Percentiles rank a stretch among this genome's conserved stretches.
These are phyloP conservation scores for Xanthoceras sorbifolium DNA, from an alignment of 345 rosid genomes.

Conservation along the genomic window DNA sequence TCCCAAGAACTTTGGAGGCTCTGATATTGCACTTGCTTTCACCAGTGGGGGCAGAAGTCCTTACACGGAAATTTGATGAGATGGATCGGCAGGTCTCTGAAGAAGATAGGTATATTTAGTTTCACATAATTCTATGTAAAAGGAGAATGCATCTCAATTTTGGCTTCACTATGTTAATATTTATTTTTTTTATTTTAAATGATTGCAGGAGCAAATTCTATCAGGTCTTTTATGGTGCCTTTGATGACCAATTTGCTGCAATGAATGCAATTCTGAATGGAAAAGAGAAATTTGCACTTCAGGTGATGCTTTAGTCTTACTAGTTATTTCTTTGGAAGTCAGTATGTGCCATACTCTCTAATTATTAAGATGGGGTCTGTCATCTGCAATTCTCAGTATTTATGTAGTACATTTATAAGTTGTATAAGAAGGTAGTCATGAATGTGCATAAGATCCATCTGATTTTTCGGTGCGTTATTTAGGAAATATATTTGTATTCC, in stretches of 20 bases:
- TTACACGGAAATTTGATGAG: constrained; percentile 79
- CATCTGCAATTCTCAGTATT: background rate
- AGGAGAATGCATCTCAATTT: constrained; percentile 14
- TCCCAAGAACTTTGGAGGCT: constrained; percentile 90
- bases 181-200: constrained; percentile 17
- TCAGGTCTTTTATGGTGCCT: constrained; percentile 66
- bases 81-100: constrained; percentile 61
- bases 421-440: background rate
- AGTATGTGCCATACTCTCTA: background rate
- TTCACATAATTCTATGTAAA: constrained; percentile 13
- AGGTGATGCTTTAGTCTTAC: constrained; percentile 47
- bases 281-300: constrained; percentile 73
- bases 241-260: constrained; percentile 84
- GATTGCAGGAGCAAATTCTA: constrained; percentile 74
- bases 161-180: background rate
- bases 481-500: background rate
- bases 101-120: constrained; percentile 53
- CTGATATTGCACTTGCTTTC: constrained; percentile 80
- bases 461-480: background rate
- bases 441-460: background rate
- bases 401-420: background rate
- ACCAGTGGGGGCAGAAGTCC: constrained; percentile 82
- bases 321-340: constrained; percentile 8
- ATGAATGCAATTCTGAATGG: constrained; percentile 78
- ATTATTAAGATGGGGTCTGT: background rate